Evolutionary conservation across 2,329 filamentous ascomycete species (phyloP), one percentile per base, ranked within the genome.

Genomic region (Hypoxylon sp.): DNA sequence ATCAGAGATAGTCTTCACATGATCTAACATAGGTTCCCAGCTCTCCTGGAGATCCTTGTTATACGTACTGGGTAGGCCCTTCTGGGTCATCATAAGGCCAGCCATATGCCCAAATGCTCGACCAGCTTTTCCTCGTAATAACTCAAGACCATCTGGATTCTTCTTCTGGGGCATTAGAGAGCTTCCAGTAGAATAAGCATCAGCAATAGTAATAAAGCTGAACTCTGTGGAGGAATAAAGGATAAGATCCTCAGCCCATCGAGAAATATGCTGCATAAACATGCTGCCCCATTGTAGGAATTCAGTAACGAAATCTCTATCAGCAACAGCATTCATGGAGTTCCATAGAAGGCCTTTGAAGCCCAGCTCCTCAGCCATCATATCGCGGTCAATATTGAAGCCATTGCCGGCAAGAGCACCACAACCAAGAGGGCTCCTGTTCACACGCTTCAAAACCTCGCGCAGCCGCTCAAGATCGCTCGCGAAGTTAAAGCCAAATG

Each of bases 31-130:
- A n/a, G 91, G 90, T 83, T 96, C 91, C 67, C 92, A 90, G 63
- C 88, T 90, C 81, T 97, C 93, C 80, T 97, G 93, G n/a, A 96
- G 80, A 78, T 97, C 93, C 81, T 96, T 97, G 83, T 96, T 95
- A 83, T 96, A 96, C 2, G 91, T 93, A 45, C 87, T 91, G 1
- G 92, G 91, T 27, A 96, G 86, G 60, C 91, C 91, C 77, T 87
- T 86, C 58, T 82, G 84, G 37, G 89, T 92, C 81, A 89, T 90
- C 86, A 93, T 93, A 69, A 96, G 81, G 37, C 92, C 92, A 4
- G 91, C 87, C 88, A 95, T 72, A 55, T 72, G 70, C 2, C 68
- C 64, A 23, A 69, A 69, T 3, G 71, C 91, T 5, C 72, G 85
- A 1, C 92, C 92, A 52, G 84, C 84, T 82, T 95, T 96, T 51